phyloP scores from a whole-genome alignment of 805 yeast species.

The Kodamaea jinghongensis region DNA sequence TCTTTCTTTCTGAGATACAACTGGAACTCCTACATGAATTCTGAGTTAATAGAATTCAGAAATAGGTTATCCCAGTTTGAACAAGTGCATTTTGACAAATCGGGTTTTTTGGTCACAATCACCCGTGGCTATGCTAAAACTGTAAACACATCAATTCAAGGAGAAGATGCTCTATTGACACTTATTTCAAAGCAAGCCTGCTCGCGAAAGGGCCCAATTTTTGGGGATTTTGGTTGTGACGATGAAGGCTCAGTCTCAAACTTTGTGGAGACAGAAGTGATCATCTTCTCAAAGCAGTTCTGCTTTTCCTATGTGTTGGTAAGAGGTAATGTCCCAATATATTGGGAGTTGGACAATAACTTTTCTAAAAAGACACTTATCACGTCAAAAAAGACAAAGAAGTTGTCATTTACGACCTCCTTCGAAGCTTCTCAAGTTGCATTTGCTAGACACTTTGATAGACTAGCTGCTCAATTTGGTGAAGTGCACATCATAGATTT shows the following conservation, averaged over 20 bases:
- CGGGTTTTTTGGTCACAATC: conserved; percentile 47
- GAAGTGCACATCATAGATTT: conserved; percentile 51
- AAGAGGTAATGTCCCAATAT: conserved; percentile 54
- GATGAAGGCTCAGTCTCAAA: conserved; percentile 54
- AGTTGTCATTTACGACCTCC: conserved; percentile 47
- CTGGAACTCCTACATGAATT: conserved; percentile 51
- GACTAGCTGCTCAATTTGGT: conserved; percentile 45
- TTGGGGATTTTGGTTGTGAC: conserved; percentile 59
- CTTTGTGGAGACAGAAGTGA: conserved; percentile 51
- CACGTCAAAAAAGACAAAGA: conserved; percentile 33
- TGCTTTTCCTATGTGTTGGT: conserved; percentile 46
- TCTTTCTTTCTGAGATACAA: conserved; percentile 46
- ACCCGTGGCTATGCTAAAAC: conserved; percentile 53
- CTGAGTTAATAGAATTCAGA: conserved; percentile 46
- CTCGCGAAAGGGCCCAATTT: conserved; percentile 45
- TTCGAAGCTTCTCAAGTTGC: conserved; percentile 55
- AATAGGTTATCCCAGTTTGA: conserved; percentile 42
- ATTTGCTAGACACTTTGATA: conserved; percentile 48
- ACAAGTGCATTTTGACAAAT: conserved; percentile 39
- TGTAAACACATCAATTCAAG: conserved; percentile 32
- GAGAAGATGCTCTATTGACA: conserved; percentile 41
- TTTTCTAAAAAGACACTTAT: conserved; percentile 34
- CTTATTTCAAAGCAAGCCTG: conserved; percentile 53
- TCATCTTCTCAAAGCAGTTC: conserved; percentile 40
- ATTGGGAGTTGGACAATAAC: conserved; percentile 51